Conservation (phyloP, 2,329 filamentous ascomycete genomes). For the Sarocladium oryzae region DNA sequence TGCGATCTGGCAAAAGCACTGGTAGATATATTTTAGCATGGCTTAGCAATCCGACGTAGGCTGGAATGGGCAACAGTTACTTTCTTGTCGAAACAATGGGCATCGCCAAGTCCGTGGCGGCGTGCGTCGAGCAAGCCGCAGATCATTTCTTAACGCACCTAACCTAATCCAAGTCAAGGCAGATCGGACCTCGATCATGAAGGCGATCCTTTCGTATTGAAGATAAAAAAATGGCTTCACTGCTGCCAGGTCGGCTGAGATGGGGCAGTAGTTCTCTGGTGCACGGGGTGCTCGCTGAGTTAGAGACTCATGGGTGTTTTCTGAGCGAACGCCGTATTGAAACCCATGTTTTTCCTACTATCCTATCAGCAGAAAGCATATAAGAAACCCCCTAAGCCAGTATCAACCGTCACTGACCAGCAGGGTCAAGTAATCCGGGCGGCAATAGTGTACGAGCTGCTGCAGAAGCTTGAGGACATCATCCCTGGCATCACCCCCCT, state of each 20-base stretch:
- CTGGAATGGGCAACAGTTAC: slow-evolving; percentile 24
- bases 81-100: slow-evolving; percentile 25
- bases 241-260: slow-evolving; percentile 35
- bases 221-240: neutral
- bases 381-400: slow-evolving; percentile 16
- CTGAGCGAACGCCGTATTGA: slow-evolving; percentile 25
- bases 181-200: slow-evolving; percentile 24
- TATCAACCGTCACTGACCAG: slow-evolving; percentile 24
- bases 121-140: slow-evolving; percentile 4
- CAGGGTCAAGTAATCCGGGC: slow-evolving; percentile 23
- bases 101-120: slow-evolving; percentile 16
- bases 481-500: slow-evolving; percentile 12
- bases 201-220: neutral
- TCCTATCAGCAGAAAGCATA: too few species aligned
- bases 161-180: slow-evolving; percentile 37
- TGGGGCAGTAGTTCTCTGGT: slow-evolving; percentile 31
- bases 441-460: slow-evolving; percentile 26
- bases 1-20: slow-evolving; percentile 11
- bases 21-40: slow-evolving; percentile 18
- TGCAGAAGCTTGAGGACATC: slow-evolving; percentile 24
- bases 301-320: slow-evolving; percentile 27
- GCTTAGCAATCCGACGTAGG: slow-evolving; percentile 22
- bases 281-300: slow-evolving; percentile 21
- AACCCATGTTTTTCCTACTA: slow-evolving; percentile 12
- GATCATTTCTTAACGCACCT: slow-evolving; percentile 29